These are phyloP conservation scores for Schwanniomyces yamadae DNA, from an alignment of 805 yeast genomes.

Conservation along the genomic window DNA sequence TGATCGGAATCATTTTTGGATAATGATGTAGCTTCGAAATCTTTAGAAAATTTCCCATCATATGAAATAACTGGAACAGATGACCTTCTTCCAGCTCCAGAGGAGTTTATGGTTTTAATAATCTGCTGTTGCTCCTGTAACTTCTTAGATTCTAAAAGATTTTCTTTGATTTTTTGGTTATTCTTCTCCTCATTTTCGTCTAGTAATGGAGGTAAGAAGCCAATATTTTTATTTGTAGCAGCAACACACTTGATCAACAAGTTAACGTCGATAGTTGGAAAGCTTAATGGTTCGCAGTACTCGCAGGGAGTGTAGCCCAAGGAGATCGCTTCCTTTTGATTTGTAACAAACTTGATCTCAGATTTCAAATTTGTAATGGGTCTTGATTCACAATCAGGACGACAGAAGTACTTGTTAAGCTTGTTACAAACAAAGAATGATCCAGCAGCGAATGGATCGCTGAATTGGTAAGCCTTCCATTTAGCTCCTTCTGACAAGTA, in stretches of 20 bases:
- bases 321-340: conserved; percentile 40
- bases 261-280: conserved; percentile 46
- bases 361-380: conserved; percentile 41
- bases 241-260: conserved; percentile 51
- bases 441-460: conserved; percentile 65
- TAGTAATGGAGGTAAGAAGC: conserved; percentile 53
- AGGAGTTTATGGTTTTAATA: conserved; percentile 17
- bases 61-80: conserved; percentile 28
- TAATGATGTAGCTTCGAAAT: conserved; percentile 24
- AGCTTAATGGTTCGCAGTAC: conserved; percentile 52
- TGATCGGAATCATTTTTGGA: conserved; percentile 69
- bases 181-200: conserved; percentile 45
- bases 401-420: conserved; percentile 47
- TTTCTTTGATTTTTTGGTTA: conserved; percentile 35
- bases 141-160: conserved; percentile 27
- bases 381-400: conserved; percentile 65
- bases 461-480: conserved; percentile 65
- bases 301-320: conserved; percentile 53
- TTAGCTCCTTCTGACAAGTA: conserved; percentile 46
- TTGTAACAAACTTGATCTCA: conserved; percentile 46
- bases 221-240: conserved; percentile 54
- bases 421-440: conserved; percentile 54
- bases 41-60: conserved; percentile 24
- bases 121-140: conserved; percentile 25
- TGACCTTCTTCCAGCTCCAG: conserved; percentile 19